Evolutionary conservation across 768 basidiomycete genomes (phyloP), one percentile per base, ranked within the genome.

Genomic region (Tulasnella sp.): DNA sequence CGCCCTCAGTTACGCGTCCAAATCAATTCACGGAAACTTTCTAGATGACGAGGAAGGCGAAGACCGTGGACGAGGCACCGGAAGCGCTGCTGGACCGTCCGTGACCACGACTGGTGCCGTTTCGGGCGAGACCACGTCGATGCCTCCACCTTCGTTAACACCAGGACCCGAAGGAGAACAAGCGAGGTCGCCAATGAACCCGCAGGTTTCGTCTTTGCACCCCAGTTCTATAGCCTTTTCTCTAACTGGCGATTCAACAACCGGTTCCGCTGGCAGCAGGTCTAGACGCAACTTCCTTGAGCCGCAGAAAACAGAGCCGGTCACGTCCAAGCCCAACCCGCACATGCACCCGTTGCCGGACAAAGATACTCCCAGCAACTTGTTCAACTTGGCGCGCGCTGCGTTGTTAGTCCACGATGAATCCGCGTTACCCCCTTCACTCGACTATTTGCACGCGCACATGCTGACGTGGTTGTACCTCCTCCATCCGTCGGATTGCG

Each of bases 1-100:
- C 37, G 87, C 88, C 57, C 81, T 77, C 32, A 77, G 74, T 26
- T 77, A 75, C 42, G 55, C 67, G 11, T 70, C 55, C 40, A 67
- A 70, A 16, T 23, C 51, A 0, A 40, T 48, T n/a, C 76, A 77
- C 37, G 76, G 39, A 73, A 20, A 80, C 73, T 51, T 23, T n/a
- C 23, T 23, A n/a, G 23, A 51, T 23, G 51, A n/a, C 51, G 23
- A n/a, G 44, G 44, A 44, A 4, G 44, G 2, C 9, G 44, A 44
- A 18, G 16, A 11, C 44, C 1, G 10, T 11, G 16, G 10, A 9
- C 44, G 16, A 44, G 44, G 16, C 10, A 9, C 16, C 5, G 51
- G 23, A n/a, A 51, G 16, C 44, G 15, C 44, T 3, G 3, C 44
- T 44, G 15, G 4, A 44, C 11, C 11, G 11, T 4, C 44, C 0